Base-by-base conservation (phyloP, 1,284 basidiomycete species). In the Heterobasidion annosum region DNA sequence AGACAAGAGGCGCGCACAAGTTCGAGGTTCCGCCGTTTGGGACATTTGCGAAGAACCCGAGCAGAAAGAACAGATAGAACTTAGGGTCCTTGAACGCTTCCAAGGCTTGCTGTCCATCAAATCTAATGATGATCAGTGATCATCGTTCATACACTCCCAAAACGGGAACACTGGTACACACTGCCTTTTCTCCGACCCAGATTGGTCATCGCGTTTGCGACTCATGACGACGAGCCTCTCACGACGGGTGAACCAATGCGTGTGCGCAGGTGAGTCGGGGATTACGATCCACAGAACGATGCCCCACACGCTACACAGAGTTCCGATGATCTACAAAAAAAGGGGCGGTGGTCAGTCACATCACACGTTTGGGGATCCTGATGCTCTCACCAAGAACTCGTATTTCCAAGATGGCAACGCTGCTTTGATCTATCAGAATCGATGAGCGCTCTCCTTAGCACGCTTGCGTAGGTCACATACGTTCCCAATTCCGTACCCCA, bases 191-290 rank as follows among this genome's bases (percentile, higher is more conserved):
- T 68, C 65, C 13, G 61, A 53, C 3, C 64, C 61, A 44, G 61
- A 61, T 48, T 68, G 63, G 54, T 68, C 64, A 32, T 61, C 55
- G 47, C 64, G 60, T 51, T 71, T 68, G 10, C 72, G 64, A 47
- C 66, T 64, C 1, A 70, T 61, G 15, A 71, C 67, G 8, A 70
- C 62, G 8, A 67, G 59, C 8, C 67, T 60, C 59, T 73, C 71
- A 34, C 61, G 58, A 2, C 62, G 62, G 1, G 65, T 69, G 54
- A 74, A 65, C 62, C 68, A 70, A 54, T 64, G 65, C 0, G 70
- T 65, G 10, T 61, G 64, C 48, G 63, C 61, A 0, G 71, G 70
- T 9, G 68, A 70, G 50, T 67, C 63, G 3, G 71, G 71, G 50
- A 73, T 62, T 46, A 69, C 63, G 16, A 70, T 47, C 52, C 55